Base-by-base conservation (phyloP, 1,284 basidiomycete species). In the Mixia osmundae region DNA sequence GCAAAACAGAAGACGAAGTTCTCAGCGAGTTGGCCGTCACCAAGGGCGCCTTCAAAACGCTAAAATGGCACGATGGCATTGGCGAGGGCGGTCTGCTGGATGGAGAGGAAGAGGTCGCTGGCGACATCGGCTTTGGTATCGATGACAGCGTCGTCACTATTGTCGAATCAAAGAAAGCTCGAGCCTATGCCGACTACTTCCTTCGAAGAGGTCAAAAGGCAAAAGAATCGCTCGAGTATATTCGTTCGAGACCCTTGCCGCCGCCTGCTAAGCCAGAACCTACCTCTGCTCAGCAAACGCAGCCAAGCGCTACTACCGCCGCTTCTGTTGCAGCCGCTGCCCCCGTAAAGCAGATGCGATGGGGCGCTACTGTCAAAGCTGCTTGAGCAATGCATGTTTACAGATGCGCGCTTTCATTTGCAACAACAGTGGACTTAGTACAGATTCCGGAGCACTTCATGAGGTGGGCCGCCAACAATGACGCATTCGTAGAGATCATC, bases 1-100 rank as follows among this genome's bases (percentile, higher is more conserved):
- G 61, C 19, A 67, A 71, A 11, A 78, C 80, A 48, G 85, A 95
- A 59, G 87, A 95, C 54, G 77, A 83, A 54, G 73, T 94, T 48
- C 67, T 95, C 38, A 77, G 89, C 61, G 79, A 87, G 66, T 69
- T 95, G 66, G 94, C 95, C 82, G 74, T 85, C 31, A 70, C 91
- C 61, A 95, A 97, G 63, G 73, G 76, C 45, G 71, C 72, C 2
- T 59, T 57, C 35, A 55, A 64, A 40, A 63, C 59, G 35, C 51
- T 61, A 43, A 79, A 76, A 48, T 68, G 77, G 53, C 23, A 12
- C 4, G n/a, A n/a, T n/a, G n/a, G n/a, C n/a, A n/a, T n/a, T n/a
- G 19, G 19, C 20, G 19, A n/a, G 7, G 20, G 22, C n/a, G 11
- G 14, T 4, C 33, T 34, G 5, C 19, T 34, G 10, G 33, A 22